Evolutionary conservation across 768 basidiomycete species (phyloP).

Genomic region (Pisolithus orientalis): DNA sequence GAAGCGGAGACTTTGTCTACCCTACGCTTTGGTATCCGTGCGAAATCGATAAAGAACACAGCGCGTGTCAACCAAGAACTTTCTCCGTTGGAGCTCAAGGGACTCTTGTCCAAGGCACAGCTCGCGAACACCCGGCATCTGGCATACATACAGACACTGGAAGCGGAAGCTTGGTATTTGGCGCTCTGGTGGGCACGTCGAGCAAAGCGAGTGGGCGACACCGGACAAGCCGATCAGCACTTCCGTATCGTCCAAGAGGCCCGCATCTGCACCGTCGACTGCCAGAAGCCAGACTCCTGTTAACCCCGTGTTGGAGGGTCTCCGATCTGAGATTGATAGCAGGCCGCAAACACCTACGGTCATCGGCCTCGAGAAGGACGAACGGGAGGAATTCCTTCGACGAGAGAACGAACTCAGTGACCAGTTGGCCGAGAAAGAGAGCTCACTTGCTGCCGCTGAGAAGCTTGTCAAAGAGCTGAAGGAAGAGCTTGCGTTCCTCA

Average conservation of each 20-base stretch:
- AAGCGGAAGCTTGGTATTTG: conserved; percentile 90
- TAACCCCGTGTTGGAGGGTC: conserved; percentile 64
- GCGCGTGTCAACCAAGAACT: conserved; percentile 98
- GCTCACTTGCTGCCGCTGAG: conserved; percentile 68
- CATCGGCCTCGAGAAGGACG: conserved; percentile 87
- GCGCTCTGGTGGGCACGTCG: conserved; percentile 82
- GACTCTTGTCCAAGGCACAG: conserved; percentile 83
- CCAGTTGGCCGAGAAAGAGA: conserved; percentile 87
- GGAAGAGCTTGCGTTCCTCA: conserved; percentile 85
- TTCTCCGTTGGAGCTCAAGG: conserved; percentile 93
- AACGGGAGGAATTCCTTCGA: conserved; percentile 93
- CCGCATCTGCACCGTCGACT: conserved; percentile 54
- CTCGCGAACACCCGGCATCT: conserved; percentile 77
- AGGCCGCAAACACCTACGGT: conserved; percentile 91
- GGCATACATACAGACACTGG: conserved; percentile 82
- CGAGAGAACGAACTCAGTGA: conserved; percentile 97
- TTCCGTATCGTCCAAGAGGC: conserved; percentile 40
- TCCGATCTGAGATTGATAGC: conserved; percentile 69
- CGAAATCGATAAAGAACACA: conserved; percentile 99
- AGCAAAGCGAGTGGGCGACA: conserved; percentile 74
- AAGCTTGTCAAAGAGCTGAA: conserved; percentile 83
- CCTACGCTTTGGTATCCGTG: conserved; percentile 98
- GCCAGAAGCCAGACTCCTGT: conserved; percentile 69
- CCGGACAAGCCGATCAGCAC: conserved; percentile 49
- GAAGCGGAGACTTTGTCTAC: conserved; percentile 95